phyloP scores from a whole-genome alignment of 257 asterid species.

The Euphrasia confusa region DNA sequence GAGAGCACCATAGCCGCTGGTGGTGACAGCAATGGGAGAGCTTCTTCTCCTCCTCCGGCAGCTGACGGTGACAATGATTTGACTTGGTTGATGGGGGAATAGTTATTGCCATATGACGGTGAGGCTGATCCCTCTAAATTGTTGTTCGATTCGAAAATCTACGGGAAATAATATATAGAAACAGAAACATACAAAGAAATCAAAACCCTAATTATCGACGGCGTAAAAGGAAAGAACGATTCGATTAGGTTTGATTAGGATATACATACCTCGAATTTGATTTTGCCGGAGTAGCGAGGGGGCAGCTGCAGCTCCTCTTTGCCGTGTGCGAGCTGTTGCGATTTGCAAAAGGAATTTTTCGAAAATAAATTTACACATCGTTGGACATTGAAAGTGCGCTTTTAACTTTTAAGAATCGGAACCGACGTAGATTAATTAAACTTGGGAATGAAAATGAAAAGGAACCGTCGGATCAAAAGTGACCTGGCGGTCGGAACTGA shows the following conservation, averaged over 20 bases:
- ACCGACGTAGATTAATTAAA: too few relatives aligned
- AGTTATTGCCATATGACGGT: conserved; percentile 40
- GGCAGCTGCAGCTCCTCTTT: conserved; percentile 45
- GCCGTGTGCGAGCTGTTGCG: conserved; percentile 50
- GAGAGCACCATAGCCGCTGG: conserved; percentile 26
- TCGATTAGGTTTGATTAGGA: conserved; percentile 12
- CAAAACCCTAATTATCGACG: conserved; percentile 19
- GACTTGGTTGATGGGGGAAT: conserved; percentile 36
- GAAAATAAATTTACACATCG: neutral
- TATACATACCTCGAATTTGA: conserved; percentile 45
- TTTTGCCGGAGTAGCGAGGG: conserved; percentile 34
- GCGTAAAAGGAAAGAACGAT: conserved; percentile 2
- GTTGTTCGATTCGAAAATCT: conserved; percentile 42
- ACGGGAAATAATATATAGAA: neutral
- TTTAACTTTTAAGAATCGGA: too few relatives aligned
- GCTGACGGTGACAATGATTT: conserved; percentile 2
- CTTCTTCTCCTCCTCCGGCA: conserved; percentile 16
- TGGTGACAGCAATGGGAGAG: conserved; percentile 20
- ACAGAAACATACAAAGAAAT: conserved; percentile 29
- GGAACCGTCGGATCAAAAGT: conserved; percentile 21
- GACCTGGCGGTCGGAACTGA: conserved; percentile 58
- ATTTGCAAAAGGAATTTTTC: conserved; percentile 24
- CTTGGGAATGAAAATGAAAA: too few relatives aligned
- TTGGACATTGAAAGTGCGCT: too few relatives aligned
- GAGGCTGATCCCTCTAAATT: conserved; percentile 32